A percentile compares a stretch with the other conserved stretches of the same genome.
Conservation (phyloP, 139 green algal species). For the Tetratostichococcus sp. region DNA sequence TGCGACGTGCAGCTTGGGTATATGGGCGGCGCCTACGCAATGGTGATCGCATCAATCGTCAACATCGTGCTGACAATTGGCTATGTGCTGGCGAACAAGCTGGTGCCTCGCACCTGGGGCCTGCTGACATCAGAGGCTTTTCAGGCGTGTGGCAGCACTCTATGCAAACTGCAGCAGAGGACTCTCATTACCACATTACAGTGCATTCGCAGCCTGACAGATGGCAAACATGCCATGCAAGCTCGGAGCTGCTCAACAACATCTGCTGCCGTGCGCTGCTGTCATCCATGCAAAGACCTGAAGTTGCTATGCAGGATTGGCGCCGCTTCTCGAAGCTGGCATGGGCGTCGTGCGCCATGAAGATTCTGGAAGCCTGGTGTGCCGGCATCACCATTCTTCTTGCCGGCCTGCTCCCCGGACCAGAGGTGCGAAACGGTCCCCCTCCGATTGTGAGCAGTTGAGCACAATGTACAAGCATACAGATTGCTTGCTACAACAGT, state of each 20-base stretch:
- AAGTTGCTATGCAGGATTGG: conserved; percentile 15
- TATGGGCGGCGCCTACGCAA: conserved; percentile 30
- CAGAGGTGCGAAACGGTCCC: no score
- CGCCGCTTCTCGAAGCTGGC: conserved; percentile 15
- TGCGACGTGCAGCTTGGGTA: conserved; percentile 17
- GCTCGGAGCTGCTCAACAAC: no score
- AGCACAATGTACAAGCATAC: no score
- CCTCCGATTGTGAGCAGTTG: no score
- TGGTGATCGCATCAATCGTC: conserved; percentile 16
- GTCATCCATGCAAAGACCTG: no score
- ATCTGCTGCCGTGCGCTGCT: background rate
- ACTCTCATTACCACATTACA: no score
- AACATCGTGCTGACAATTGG: conserved; percentile 16
- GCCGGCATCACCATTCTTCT: conserved; percentile 34
- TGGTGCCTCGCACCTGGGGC: conserved; percentile 28
- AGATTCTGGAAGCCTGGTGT: conserved; percentile 28
- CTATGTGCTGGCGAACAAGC: conserved; percentile 21
- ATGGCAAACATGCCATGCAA: no score
- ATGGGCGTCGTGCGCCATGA: conserved; percentile 36
- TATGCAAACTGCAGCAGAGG: no score
- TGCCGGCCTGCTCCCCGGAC: conserved; percentile 26
- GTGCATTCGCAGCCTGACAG: no score
- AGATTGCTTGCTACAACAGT: no score
- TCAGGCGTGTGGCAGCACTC: background rate
- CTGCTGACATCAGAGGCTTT: conserved; percentile 10